A percentile compares a stretch with the other conserved stretches of the same genome.
Conservation (phyloP, 257 asterid genomes). For the Ajuga chamaepitys region DNA sequence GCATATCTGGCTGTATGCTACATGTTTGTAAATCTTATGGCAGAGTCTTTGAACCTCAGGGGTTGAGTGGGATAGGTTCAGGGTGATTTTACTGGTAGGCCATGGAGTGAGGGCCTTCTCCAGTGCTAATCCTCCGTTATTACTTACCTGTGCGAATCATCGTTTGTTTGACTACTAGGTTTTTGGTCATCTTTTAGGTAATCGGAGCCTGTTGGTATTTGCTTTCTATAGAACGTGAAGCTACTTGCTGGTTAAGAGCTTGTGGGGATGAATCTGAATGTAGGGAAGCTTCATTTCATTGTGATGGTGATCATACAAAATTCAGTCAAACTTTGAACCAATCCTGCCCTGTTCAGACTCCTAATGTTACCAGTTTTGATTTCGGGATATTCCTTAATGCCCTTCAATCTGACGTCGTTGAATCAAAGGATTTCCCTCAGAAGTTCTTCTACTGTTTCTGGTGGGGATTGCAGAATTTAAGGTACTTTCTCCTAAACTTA, state of each 20-base stretch:
- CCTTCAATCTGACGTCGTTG: slow-evolving; percentile 71
- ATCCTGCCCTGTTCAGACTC: slow-evolving; percentile 52
- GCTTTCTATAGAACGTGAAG: slow-evolving; percentile 69
- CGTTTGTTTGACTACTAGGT: not conserved
- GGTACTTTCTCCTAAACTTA: slow-evolving; percentile 29
- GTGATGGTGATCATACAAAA: slow-evolving; percentile 25
- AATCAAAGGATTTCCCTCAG: slow-evolving; percentile 66
- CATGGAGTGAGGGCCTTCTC: not conserved
- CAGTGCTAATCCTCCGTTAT: not conserved
- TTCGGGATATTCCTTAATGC: slow-evolving; percentile 75
- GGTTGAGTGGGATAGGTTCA: not conserved
- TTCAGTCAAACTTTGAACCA: slow-evolving; percentile 27
- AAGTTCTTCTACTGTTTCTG: slow-evolving; percentile 87
- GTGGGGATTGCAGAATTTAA: slow-evolving; percentile 93
- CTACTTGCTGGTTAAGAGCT: slow-evolving; percentile 67
- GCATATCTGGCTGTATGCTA: not conserved
- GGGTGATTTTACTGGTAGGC: slow-evolving; percentile 1
- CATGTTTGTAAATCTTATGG: not conserved
- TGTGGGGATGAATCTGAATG: slow-evolving; percentile 39
- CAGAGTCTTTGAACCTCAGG: not conserved
- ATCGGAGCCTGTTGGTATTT: slow-evolving; percentile 83
- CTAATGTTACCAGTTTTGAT: slow-evolving; percentile 41
- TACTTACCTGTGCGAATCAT: not conserved
- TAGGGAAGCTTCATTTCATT: slow-evolving; percentile 38
- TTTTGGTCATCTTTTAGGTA: slow-evolving; percentile 28